These are phyloP conservation scores for Penicillium sp. DNA, from an alignment of 2,329 filamentous ascomycete species.

Conservation along the genomic window DNA sequence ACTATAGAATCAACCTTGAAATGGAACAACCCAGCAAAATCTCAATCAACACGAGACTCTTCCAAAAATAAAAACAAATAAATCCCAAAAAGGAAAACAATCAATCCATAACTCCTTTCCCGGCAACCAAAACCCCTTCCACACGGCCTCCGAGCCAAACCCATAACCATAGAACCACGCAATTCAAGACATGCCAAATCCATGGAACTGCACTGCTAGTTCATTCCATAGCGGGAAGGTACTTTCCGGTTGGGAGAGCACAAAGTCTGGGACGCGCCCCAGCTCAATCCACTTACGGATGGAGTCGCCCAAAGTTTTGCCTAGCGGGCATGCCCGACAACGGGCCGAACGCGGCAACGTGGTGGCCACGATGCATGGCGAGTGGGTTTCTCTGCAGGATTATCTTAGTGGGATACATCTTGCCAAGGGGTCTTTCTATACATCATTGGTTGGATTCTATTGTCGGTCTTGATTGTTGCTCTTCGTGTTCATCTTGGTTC, in stretches of 20 bases:
- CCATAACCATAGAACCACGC: not conserved
- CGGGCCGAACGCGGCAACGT: conserved; percentile 22
- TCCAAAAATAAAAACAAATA: not conserved
- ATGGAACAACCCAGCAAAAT: no score
- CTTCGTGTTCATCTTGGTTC: no score
- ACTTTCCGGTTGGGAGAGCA: conserved; percentile 1
- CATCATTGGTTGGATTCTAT: no score
- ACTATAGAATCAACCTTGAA: no score
- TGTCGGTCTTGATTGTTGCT: no score
- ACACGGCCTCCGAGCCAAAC: no score
- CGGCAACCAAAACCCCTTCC: no score
- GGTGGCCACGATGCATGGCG: conserved; percentile 9
- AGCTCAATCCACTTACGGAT: conserved; percentile 11
- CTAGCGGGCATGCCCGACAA: conserved; percentile 26
- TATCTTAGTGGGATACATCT: no score
- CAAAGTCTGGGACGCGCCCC: conserved; percentile 8
- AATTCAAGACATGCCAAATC: conserved; percentile 1
- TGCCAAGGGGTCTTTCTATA: no score
- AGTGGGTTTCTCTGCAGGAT: conserved; percentile 1
- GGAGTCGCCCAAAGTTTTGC: conserved; percentile 16
- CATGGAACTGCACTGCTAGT: conserved; percentile 3
- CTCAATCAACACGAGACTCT: no score
- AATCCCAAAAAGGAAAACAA: no score
- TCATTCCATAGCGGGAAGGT: conserved; percentile 19
- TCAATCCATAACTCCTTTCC: no score